Evolutionary conservation across 768 basidiomycete species (phyloP).

Genomic region (Coprinopsis marcescibilis): DNA sequence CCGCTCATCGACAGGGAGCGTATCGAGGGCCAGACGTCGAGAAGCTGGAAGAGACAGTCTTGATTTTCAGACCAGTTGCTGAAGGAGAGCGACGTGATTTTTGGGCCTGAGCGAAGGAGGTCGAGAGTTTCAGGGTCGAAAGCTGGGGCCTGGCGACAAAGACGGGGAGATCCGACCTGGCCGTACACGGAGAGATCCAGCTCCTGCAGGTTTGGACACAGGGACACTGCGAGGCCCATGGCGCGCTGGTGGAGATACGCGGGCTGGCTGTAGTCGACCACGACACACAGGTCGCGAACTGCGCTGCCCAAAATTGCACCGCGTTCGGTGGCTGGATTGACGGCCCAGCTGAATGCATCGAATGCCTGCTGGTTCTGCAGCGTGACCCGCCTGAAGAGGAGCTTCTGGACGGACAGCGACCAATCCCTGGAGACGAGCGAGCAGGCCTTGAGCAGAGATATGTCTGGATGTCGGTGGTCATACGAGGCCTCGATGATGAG

Average conservation of each 20-base stretch:
- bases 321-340: conserved; percentile 39
- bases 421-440: conserved; percentile 64
- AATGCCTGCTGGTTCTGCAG: conserved; percentile 50
- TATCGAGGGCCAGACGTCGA: conserved; percentile 58
- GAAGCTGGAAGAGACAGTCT: conserved; percentile 51
- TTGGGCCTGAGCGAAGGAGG: conserved; percentile 48
- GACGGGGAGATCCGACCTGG: conserved; percentile 43
- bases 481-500: conserved; percentile 56
- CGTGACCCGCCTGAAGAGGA: conserved; percentile 54
- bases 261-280: conserved; percentile 67
- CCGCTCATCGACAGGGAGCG: conserved; percentile 53
- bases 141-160: conserved; percentile 45
- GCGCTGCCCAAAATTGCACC: conserved; percentile 47
- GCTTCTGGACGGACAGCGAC: conserved; percentile 57
- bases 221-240: conserved; percentile 51
- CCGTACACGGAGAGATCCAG: conserved; percentile 59
- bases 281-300: conserved; percentile 47
- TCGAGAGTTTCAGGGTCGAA: conserved; percentile 49
- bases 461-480: conserved; percentile 22
- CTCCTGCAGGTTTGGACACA: conserved; percentile 54
- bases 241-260: conserved; percentile 46
- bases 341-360: conserved; percentile 47
- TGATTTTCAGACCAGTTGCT: conserved; percentile 69
- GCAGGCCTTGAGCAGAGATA: conserved; percentile 43
- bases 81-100: conserved; percentile 49